Evolutionary conservation across 2,329 filamentous ascomycete species (phyloP), one percentile per base, ranked within the genome.

Genomic region (Claviceps maximensis): DNA sequence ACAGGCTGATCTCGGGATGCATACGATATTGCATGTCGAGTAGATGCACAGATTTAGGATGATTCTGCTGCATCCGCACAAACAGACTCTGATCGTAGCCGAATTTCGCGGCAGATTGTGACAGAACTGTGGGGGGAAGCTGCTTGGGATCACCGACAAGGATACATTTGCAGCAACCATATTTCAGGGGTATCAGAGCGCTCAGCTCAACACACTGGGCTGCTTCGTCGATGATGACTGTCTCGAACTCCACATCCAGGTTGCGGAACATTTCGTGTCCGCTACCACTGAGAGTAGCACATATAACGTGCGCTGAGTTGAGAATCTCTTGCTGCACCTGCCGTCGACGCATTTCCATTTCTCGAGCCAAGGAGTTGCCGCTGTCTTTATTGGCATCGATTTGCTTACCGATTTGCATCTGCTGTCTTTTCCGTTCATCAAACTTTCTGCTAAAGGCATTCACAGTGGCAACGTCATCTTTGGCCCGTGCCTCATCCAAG

Each of bases 1-100:
- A 98, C 51, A 75, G 69, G 67, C 89, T 95, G 65, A 98, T 98
- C 59, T 93, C 88, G 0, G 94, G 93, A 70, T 98, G 93, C 94
- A 98, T 98, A 69, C 93, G 93, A 67, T 98, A 98, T 65, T 98
- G 93, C 53, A 86, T 93, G 64, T 97, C 91, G n/a, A 98, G 80
- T 27, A 98, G 76, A 71, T 98, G 91, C 17, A 98, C 83, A 58
- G 94, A 86, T 33, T 86, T 75, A 1, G 89, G 87, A 61, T 91
- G 84, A 58, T 96, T 96, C 62, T 84, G 83, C 65, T 97, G 93
- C 91, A 98, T 98, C 36, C 93, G 86, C 52, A 97, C 93, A 72
- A 98, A 98, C 69, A 98, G 74, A 77, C 89, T 95, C 71, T 98
- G 93, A 64, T 97, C 91, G 69, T 97, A 98, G 58, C 93, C 89